Conservation (phyloP, 1,284 basidiomycete species). For the Irpex rosettiformis region DNA sequence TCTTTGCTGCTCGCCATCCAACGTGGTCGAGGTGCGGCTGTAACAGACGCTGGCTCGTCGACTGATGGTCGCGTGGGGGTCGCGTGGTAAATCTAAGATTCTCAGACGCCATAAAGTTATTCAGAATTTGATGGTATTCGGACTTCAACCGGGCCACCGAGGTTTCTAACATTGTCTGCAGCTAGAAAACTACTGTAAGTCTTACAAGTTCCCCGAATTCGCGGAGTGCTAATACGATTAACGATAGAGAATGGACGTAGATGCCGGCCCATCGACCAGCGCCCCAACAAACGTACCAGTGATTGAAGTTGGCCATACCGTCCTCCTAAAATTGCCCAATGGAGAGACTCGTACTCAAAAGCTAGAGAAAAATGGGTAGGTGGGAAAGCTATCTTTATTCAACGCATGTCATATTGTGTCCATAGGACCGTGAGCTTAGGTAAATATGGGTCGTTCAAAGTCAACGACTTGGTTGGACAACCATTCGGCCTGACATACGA, state of each 20-base stretch:
- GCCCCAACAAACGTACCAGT: conserved; percentile 19
- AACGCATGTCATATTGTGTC: conserved; percentile 15
- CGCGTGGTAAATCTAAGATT: background rate
- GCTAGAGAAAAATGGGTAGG: conserved; percentile 64
- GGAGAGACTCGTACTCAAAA: conserved; percentile 67
- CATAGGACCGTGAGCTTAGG: conserved; percentile 63
- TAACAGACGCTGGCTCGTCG: background rate
- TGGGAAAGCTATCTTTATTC: conserved; percentile 8
- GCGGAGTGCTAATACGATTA: background rate
- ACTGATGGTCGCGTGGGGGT: background rate
- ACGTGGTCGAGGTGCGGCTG: background rate
- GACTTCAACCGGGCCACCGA: background rate
- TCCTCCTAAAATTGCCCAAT: conserved; percentile 67
- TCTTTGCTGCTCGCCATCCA: background rate
- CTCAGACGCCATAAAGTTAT: background rate
- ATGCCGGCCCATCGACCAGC: conserved; percentile 22
- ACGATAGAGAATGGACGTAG: conserved; percentile 21
- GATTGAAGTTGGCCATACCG: conserved; percentile 59
- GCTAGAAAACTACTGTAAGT: too few species aligned
- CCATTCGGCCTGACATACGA: conserved; percentile 79
- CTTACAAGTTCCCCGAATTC: too few species aligned
- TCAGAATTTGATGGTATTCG: background rate
- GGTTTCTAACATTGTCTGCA: too few species aligned
- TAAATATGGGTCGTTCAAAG: conserved; percentile 70
- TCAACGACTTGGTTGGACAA: conserved; percentile 66